These are phyloP conservation scores for Jackrogersella minutella DNA, from an alignment of 495 filamentous ascomycete genomes.

Conservation along the genomic window DNA sequence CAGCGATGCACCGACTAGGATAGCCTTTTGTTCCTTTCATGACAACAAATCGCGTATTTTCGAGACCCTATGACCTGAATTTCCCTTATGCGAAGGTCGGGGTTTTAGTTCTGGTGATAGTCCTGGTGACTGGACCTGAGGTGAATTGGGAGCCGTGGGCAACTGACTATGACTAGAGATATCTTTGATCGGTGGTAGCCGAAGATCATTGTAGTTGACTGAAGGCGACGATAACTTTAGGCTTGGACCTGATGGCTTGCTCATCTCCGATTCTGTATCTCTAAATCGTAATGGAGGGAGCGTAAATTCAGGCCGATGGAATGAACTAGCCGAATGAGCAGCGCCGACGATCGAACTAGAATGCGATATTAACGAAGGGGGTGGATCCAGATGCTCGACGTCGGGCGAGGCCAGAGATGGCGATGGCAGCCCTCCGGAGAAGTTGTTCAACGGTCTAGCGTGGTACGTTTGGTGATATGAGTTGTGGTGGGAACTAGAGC, in stretches of 20 bases:
- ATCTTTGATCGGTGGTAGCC: slow-evolving; percentile 24
- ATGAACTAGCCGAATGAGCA: slow-evolving; percentile 56
- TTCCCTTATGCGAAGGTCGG: neutral
- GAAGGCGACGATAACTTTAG: neutral
- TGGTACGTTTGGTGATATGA: neutral
- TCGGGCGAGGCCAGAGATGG: slow-evolving; percentile 69
- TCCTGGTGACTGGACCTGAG: slow-evolving; percentile 12
- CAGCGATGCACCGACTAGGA: neutral
- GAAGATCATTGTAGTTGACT: neutral
- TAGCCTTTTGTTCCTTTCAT: neutral
- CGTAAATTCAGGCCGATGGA: slow-evolving; percentile 36
- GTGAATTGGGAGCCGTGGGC: slow-evolving; percentile 47
- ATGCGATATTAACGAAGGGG: slow-evolving; percentile 77
- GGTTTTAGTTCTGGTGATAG: neutral
- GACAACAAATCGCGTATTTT: neutral
- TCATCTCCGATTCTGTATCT: neutral
- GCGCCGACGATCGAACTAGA: slow-evolving; percentile 67
- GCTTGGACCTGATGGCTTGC: neutral
- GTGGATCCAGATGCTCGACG: slow-evolving; percentile 66
- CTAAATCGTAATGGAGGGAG: slow-evolving; percentile 45
- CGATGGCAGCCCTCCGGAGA: slow-evolving; percentile 73
- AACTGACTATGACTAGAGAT: slow-evolving; percentile 16
- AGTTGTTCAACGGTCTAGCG: slow-evolving; percentile 49
- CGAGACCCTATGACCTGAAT: neutral
- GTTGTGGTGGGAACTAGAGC: neutral